Evolutionary conservation across 2,329 filamentous ascomycete species (phyloP), one percentile per base, ranked within the genome.

Genomic region (Epichloe elymi): DNA sequence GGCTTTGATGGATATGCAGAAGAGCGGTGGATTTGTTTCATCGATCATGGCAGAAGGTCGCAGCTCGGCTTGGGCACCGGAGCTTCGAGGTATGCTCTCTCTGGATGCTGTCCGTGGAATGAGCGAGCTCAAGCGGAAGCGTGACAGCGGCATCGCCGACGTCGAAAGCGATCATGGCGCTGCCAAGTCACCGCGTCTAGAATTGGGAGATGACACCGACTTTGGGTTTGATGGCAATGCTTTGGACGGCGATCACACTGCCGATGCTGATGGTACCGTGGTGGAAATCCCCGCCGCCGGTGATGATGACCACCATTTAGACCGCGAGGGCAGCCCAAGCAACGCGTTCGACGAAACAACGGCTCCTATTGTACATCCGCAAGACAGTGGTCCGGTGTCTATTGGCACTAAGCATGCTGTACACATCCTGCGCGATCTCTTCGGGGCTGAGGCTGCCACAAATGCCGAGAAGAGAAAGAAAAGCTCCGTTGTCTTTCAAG

Each of bases 391-490:
- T 0, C 86, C 88, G 0, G 85, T 97, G 8, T 95, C 90, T 0
- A 70, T 95, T 17, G 90, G 88, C 54, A 98, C 93, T 11, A 93
- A 94, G 68, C 90, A 95, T 62, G 93, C 93, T 36, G 94, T 98
- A 19, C 91, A 98, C 67, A 80, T 97, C 49, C 80, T 98, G 8
- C 85, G 93, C 50, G 89, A 96, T 53, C 78, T 86, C 26, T 95
- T 98, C 57, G 88, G 90, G 23, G 67, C 79, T 17, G 81, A 87
- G 35, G 83, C 81, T 5, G 85, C 83, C 45, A 74, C 78, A 19
- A 80, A 82, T 56, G 77, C 83, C 3, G 80, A 82, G 51, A 83
- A 86, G 68, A 82, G 89, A 60, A 85, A 84, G 66, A 85, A 85
- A 65, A 78, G 76, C 23, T 80, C 80, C 12, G 88, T 95, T 3